Percentiles rank a stretch among this genome's conserved stretches.
phyloP scores from a whole-genome alignment of 495 filamentous ascomycete species.

The Aspergillus baeticus region DNA sequence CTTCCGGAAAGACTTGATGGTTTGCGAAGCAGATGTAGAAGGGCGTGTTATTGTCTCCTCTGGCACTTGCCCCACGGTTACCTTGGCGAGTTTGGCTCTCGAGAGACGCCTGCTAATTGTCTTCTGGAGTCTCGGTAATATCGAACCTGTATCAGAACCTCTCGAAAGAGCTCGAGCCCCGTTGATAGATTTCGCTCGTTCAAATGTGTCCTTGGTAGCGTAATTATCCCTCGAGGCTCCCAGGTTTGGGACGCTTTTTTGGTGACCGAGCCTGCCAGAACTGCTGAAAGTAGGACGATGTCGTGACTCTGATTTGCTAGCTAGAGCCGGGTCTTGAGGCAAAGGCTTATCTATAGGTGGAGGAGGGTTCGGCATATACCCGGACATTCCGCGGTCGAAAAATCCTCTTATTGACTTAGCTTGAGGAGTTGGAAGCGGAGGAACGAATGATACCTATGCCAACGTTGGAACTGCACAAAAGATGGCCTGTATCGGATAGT shows the following conservation, averaged over 20 bases:
- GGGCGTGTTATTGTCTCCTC: constrained; percentile 20
- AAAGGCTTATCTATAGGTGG: constrained; percentile 32
- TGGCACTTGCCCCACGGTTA: constrained; percentile 22
- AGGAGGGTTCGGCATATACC: not conserved
- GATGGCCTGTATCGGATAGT: too few species aligned
- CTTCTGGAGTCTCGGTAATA: constrained; percentile 23
- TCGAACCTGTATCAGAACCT: constrained; percentile 10
- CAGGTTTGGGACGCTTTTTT: constrained; percentile 24
- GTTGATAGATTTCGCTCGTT: constrained; percentile 9
- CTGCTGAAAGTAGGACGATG: constrained; percentile 12
- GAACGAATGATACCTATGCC: constrained; percentile 24
- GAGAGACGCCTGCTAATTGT: constrained; percentile 30
- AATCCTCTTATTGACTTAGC: constrained; percentile 24
- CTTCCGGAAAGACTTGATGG: constrained; percentile 22
- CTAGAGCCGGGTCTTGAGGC: constrained; percentile 29
- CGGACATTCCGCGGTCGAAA: constrained; percentile 6
- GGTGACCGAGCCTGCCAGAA: constrained; percentile 13
- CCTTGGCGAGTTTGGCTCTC: constrained; percentile 26
- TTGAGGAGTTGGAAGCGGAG: constrained; percentile 12
- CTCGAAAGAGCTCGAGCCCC: constrained; percentile 11
- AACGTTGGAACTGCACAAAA: constrained; percentile 3
- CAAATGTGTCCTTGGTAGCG: not conserved
- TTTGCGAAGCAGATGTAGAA: constrained; percentile 28
- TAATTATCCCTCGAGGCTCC: constrained; percentile 3
- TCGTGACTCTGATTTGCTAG: constrained; percentile 7